Base-by-base conservation (phyloP, 2,329 filamentous ascomycete species). In the Beauveria australis region DNA sequence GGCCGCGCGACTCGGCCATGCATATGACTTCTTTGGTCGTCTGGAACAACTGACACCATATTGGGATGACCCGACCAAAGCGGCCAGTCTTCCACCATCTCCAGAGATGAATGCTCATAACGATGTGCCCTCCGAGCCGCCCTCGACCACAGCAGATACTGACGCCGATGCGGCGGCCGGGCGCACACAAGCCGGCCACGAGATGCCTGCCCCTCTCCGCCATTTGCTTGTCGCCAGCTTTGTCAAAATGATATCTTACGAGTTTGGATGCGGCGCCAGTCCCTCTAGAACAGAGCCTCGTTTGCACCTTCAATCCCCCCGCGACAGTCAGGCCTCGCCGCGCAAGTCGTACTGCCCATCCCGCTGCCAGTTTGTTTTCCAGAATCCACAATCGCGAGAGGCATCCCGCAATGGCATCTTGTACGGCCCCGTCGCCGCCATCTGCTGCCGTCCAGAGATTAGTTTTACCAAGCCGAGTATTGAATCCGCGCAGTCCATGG, bases 21-120 rank as follows among this genome's bases (percentile, higher is more conserved):
- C 82, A 5, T 87, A 86, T 66, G 85, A 87, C 70, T 87, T 88
- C 71, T 88, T 81, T 72, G 82, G 82, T 57, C 81, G 83, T 65
- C 75, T 88, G 22, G 85, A 88, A 66, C 69, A 78, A 28, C 79
- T 86, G 67, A 81, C 83, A 2, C 67, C 75, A 0, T 87, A 79
- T 66, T 88, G 85, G 85, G 81, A 85, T 37, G 85, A 88, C 66
- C 81, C 83, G 0, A 83, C 82, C 7, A 69, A 69, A 33, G 63
- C 71, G 6, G 62, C 65, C 3, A 62, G 68, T 9, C 66, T 73
- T 41, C 68, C 72, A 6, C 70, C 72, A 1, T 72, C 72, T 3
- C 71, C 74, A 5, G 72, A 74, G 61, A 61, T 66, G 3, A 61
- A 64, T 7, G 64, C 70, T 10, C 47, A 51, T n/a, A 47, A 61